These are phyloP conservation scores for Davidsoniella virescens DNA, from an alignment of 2,329 filamentous ascomycete genomes.

Conservation along the genomic window DNA sequence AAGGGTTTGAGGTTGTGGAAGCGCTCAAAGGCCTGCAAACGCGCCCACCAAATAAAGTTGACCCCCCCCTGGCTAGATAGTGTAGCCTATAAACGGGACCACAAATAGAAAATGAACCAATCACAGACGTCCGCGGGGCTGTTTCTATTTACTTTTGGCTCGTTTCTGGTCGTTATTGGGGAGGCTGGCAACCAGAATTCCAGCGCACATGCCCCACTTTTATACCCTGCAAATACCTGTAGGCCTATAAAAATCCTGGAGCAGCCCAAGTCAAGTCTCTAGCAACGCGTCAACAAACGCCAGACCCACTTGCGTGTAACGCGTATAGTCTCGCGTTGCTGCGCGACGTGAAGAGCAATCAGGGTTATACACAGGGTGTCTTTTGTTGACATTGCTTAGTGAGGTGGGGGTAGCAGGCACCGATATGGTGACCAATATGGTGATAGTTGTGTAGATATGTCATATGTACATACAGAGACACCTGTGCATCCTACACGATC, in stretches of 20 bases:
- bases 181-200: slow-evolving; percentile 8
- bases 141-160: slow-evolving; percentile 8
- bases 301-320: neutral
- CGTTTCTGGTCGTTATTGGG: neutral
- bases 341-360: slow-evolving; percentile 5
- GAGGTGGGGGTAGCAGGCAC: too few species aligned
- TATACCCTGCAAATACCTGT: neutral
- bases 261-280: neutral
- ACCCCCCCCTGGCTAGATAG: neutral
- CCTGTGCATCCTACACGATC: too few species aligned
- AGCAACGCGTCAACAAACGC: slow-evolving; percentile 1
- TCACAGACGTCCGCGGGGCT: slow-evolving; percentile 5
- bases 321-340: slow-evolving; percentile 3
- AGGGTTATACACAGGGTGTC: neutral
- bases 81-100: neutral
- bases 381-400: neutral
- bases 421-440: too few species aligned
- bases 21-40: neutral
- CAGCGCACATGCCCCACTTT: neutral
- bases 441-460: too few species aligned
- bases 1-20: slow-evolving; percentile 10
- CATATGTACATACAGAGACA: too few species aligned
- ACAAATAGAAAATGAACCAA: slow-evolving; percentile 10
- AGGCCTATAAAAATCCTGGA: neutral
- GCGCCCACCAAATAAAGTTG: neutral